These are phyloP conservation scores for Rhizomucor miehei DNA, from an alignment of 371 early-diverging fungal genomes.

Conservation along the genomic window DNA sequence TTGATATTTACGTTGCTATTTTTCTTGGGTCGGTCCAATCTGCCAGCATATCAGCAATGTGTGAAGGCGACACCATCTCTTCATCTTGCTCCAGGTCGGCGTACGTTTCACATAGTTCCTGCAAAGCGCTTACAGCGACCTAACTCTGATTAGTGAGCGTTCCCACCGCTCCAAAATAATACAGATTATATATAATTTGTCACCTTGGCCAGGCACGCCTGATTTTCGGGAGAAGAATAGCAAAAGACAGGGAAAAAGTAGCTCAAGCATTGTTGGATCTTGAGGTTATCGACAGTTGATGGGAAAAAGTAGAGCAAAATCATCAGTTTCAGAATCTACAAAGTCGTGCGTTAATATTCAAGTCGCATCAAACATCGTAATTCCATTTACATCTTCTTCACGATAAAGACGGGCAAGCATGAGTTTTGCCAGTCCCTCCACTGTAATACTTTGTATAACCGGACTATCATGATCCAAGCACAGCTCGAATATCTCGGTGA, in stretches of 20 bases:
- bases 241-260: conserved; percentile 86
- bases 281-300: conserved; percentile 54
- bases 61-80: conserved; percentile 48
- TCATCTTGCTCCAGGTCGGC: conserved; percentile 37
- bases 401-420: conserved; percentile 56
- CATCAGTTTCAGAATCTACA: conserved; percentile 65
- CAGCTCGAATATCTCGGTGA: conserved; percentile 43
- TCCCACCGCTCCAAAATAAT: background rate
- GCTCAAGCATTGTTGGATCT: conserved; percentile 75
- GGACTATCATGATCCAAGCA: conserved; percentile 47
- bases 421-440: conserved; percentile 64
- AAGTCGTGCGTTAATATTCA: background rate
- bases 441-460: conserved; percentile 54
- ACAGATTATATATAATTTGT: background rate
- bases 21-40: conserved; percentile 62
- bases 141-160: background rate
- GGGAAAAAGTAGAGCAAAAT: conserved; percentile 80
- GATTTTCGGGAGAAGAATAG: conserved; percentile 68
- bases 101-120: conserved; percentile 32
- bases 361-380: background rate
- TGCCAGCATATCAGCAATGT: conserved; percentile 54
- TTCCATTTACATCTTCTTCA: conserved; percentile 48
- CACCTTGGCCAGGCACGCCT: conserved; percentile 46
- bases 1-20: conserved; percentile 16
- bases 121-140: conserved; percentile 32